phyloP scores from a whole-genome alignment of 164 flowering plant species.

The Platanus orientalis region DNA sequence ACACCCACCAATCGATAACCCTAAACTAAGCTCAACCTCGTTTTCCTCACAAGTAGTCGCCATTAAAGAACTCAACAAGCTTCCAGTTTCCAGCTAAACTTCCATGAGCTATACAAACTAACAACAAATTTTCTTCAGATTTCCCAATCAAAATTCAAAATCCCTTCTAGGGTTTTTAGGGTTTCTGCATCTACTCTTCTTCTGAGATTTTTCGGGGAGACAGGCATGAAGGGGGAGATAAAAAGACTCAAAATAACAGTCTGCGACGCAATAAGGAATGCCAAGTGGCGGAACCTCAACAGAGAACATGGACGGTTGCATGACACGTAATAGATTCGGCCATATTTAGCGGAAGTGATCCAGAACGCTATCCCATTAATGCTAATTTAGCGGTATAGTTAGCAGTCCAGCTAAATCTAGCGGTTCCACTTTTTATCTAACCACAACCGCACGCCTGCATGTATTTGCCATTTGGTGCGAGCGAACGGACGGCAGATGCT shows the following conservation, averaged over 20 bases:
- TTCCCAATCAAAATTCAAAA: not conserved
- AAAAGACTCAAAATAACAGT: constrained; percentile 1
- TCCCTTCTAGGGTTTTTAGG: not conserved
- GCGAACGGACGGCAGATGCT: not conserved
- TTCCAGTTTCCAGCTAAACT: not conserved
- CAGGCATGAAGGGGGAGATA: not conserved
- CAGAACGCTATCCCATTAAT: not conserved
- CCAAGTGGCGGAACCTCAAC: not conserved
- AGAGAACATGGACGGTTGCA: not conserved
- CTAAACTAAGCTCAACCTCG: constrained; percentile 45
- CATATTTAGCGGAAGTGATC: not conserved
- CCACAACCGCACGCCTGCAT: not conserved
- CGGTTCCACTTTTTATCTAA: not conserved
- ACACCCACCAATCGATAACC: constrained; percentile 43
- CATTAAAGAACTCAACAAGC: not conserved
- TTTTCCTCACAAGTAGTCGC: constrained; percentile 13
- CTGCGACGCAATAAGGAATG: constrained; percentile 1
- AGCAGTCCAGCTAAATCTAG: not conserved
- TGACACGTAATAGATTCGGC: constrained; percentile 1
- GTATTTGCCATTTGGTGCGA: constrained; percentile 1
- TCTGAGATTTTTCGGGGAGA: not conserved
- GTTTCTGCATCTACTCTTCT: not conserved
- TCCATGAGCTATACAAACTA: not conserved
- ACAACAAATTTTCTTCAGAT: not conserved
- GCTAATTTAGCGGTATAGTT: not conserved